phyloP scores from a whole-genome alignment of 179 eudicot species.

The Beta corolliflora region DNA sequence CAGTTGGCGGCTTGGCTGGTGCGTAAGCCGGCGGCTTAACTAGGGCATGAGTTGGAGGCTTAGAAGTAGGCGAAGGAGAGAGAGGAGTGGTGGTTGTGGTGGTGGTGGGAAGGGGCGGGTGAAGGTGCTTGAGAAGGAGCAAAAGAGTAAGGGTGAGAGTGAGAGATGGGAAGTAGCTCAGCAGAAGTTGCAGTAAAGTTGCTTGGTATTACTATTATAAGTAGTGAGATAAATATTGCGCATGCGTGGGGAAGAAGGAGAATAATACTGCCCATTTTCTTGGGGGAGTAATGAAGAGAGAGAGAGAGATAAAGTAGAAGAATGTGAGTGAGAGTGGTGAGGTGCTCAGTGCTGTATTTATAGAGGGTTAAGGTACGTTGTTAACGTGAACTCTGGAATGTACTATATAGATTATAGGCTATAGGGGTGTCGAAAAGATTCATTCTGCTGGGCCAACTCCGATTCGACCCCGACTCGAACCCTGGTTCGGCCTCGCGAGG shows the following conservation, averaged over 20 bases:
- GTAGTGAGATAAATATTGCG: neutral
- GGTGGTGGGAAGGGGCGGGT: constrained; percentile 18
- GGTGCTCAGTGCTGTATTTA: neutral
- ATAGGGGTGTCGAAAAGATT: too few species aligned
- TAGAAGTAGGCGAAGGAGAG: neutral
- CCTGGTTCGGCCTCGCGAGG: too few species aligned
- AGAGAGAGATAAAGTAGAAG: constrained; percentile 20
- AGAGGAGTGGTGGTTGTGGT: constrained; percentile 8
- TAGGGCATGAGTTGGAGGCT: constrained; percentile 6
- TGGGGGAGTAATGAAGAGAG: constrained; percentile 26
- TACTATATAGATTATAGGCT: too few species aligned
- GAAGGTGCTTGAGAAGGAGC: constrained; percentile 13
- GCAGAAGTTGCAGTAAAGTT: neutral
- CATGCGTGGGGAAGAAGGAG: constrained; percentile 16
- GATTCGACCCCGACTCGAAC: too few species aligned
- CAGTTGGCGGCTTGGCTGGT: neutral
- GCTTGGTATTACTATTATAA: neutral
- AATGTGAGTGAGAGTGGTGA: neutral
- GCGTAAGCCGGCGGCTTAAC: constrained; percentile 16
- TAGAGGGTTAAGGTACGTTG: neutral
- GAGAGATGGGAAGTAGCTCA: neutral
- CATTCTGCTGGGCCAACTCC: too few species aligned
- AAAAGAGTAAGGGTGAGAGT: neutral
- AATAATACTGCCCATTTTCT: constrained; percentile 24
- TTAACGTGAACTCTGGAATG: too few species aligned